Evolutionary conservation across 2,329 filamentous ascomycete genomes (phyloP).

Genomic region (Xylaria multiplex): DNA sequence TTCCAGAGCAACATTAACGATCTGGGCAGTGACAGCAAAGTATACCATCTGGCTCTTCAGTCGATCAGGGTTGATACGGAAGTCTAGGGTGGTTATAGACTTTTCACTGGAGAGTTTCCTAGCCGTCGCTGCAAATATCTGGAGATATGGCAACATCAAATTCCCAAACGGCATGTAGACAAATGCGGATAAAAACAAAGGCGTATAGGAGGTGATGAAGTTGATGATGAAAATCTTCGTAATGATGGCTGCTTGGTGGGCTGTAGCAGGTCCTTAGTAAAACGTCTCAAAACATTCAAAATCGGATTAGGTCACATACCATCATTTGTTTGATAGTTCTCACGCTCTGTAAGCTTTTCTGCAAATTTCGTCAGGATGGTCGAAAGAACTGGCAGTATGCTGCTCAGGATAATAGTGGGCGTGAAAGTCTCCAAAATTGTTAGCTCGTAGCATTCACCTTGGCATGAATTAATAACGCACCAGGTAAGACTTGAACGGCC

Average conservation of each 20-base stretch:
- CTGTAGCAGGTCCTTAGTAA: constrained; percentile 52
- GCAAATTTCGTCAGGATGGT: constrained; percentile 80
- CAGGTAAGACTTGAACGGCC: constrained; percentile 85
- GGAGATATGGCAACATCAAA: constrained; percentile 83
- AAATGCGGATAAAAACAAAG: constrained; percentile 91
- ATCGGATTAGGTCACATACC: constrained; percentile 49
- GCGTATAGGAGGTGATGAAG: constrained; percentile 94
- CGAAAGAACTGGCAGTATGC: constrained; percentile 81
- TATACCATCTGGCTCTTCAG: constrained; percentile 94
- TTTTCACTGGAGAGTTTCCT: constrained; percentile 81
- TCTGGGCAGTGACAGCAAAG: constrained; percentile 92
- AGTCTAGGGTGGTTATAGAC: constrained; percentile 71
- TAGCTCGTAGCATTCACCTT: constrained; percentile 27
- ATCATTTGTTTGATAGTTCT: constrained; percentile 92
- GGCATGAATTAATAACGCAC: constrained; percentile 58
- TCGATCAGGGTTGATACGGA: constrained; percentile 83
- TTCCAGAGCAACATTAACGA: constrained; percentile 88
- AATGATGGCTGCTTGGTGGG: constrained; percentile 84
- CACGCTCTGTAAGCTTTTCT: constrained; percentile 78
- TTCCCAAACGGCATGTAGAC: constrained; percentile 93
- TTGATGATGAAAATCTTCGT: constrained; percentile 96
- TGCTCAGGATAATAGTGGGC: constrained; percentile 87
- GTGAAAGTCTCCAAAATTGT: constrained; percentile 74
- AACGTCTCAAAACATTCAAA: constrained; percentile 17
- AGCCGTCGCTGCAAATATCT: constrained; percentile 80